Evolutionary conservation across 2,329 filamentous ascomycete species (phyloP).

Genomic region (Tolypocladium tundrense): DNA sequence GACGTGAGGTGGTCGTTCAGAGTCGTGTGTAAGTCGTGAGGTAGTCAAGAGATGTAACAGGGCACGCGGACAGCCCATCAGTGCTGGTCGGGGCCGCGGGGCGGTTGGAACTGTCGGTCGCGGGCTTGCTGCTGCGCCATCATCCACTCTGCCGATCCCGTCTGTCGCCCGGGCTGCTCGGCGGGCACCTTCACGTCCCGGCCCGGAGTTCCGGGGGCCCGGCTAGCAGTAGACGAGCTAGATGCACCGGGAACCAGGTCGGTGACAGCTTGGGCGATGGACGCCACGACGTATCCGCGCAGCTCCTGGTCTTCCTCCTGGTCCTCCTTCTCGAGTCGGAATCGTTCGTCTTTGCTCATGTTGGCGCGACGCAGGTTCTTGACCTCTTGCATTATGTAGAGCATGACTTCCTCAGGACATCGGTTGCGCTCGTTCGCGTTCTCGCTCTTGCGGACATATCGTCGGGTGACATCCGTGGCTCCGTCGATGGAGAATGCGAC

Average conservation of each 20-base stretch:
- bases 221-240: constrained; percentile 13
- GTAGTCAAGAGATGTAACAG: neutral
- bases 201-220: constrained; percentile 16
- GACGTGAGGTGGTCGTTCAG: constrained; percentile 9
- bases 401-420: constrained; percentile 79
- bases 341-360: constrained; percentile 76
- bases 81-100: constrained; percentile 31
- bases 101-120: constrained; percentile 29
- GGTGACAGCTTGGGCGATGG: constrained; percentile 63
- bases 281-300: constrained; percentile 61
- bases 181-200: constrained; percentile 52
- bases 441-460: constrained; percentile 62
- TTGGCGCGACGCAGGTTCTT: constrained; percentile 73
- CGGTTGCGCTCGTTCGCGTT: constrained; percentile 65
- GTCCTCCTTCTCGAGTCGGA: constrained; percentile 72
- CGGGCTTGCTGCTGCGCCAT: constrained; percentile 35
- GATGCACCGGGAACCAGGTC: constrained; percentile 47
- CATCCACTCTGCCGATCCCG: constrained; percentile 40
- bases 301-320: constrained; percentile 65
- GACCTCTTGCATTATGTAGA: constrained; percentile 89
- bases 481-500: constrained; percentile 92
- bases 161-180: constrained; percentile 46
- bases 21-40: constrained; percentile 10
- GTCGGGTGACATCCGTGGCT: constrained; percentile 54
- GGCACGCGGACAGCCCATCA: neutral